Base-by-base conservation (phyloP, 179 eudicot species). In the Heliamphora ciliata region DNA sequence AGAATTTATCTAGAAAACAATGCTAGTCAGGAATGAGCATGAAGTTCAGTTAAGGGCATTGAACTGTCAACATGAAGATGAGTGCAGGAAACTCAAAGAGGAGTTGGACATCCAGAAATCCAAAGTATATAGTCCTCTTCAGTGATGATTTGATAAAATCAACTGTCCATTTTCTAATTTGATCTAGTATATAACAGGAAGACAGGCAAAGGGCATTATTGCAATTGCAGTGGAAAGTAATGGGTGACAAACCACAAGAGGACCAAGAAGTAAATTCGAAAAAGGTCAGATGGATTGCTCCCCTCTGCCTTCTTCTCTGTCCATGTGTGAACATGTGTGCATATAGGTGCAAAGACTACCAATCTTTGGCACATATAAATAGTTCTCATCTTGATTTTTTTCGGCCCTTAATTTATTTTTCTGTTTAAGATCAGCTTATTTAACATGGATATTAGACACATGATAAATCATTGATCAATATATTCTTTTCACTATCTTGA, bases 151-250 rank as follows among this genome's bases (percentile, higher is more conserved):
- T 10, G 76, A 83, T 31, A 18, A 31, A 21, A 44, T 66, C 58
- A 13, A 63, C 81, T 11, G 54, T 77, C 77, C 72, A 55, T 47
- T 50, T 51, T 72, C 84, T 81, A 79, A 79, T 74, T 70, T 70
- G 31, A 74, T 52, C 50, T 81, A 44, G n/a, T 15, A 13, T 76
- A 82, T 87, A 69, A 82, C 91, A 96, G 99, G 98, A 96, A 86
- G 98, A 96, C 85, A 94, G 90, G 88, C 99, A 96, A 88, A 91
- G 90, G 86, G 91, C 97, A 63, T 84, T 93, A 69, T 83, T 96
- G 87, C 94, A 96, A 88, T 83, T 96, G 84, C 98, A 94, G 86
- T 96, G 93, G 99, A 93, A 88, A 90, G 99, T 93, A 80, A 96
- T 96, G 99, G 82, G 97, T 69, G 92, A 92, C 86, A 89, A 89